Percentiles rank a stretch among this genome's conserved stretches.
phyloP scores from a whole-genome alignment of 2,329 filamentous ascomycete species.

The Claviceps sorghi region DNA sequence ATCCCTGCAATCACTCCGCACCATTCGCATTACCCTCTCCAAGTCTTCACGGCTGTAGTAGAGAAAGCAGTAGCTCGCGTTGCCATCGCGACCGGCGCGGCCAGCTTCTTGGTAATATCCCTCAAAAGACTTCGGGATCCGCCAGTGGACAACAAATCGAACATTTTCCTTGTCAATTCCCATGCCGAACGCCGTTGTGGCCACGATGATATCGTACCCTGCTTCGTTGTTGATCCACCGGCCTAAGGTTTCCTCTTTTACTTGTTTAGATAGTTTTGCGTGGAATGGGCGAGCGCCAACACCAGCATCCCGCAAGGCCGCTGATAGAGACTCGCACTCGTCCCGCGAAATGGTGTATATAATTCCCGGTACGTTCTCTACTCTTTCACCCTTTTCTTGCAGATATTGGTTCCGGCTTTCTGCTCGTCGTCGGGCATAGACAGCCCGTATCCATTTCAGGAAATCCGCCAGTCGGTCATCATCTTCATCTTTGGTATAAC shows the following conservation, averaged over 20 bases:
- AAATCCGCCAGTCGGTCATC: constrained; percentile 62
- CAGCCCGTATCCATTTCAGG: constrained; percentile 57
- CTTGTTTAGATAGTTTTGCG: constrained; percentile 50
- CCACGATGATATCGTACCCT: constrained; percentile 83
- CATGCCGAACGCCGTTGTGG: constrained; percentile 95
- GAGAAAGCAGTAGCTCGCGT: constrained; percentile 72
- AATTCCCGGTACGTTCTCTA: constrained; percentile 57
- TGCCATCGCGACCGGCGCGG: constrained; percentile 77
- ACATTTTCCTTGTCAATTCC: constrained; percentile 94
- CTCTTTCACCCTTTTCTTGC: constrained; percentile 33
- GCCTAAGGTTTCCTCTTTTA: constrained; percentile 55
- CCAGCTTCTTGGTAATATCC: constrained; percentile 94
- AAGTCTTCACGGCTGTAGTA: constrained; percentile 85
- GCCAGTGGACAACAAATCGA: constrained; percentile 90
- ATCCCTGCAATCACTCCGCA: constrained; percentile 30
- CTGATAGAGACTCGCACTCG: constrained; percentile 59
- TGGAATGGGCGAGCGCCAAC: constrained; percentile 64
- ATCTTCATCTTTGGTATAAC: constrained; percentile 64
- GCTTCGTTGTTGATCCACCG: constrained; percentile 59
- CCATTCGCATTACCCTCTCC: constrained; percentile 51
- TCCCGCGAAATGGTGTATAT: constrained; percentile 65
- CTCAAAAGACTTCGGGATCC: constrained; percentile 84
- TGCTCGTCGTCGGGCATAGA: constrained; percentile 52
- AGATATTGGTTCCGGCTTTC: constrained; percentile 47
- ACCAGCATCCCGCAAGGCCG: constrained; percentile 49